Conservation (phyloP, 371 early-diverging fungal species). For the Parasitella parasitica region DNA sequence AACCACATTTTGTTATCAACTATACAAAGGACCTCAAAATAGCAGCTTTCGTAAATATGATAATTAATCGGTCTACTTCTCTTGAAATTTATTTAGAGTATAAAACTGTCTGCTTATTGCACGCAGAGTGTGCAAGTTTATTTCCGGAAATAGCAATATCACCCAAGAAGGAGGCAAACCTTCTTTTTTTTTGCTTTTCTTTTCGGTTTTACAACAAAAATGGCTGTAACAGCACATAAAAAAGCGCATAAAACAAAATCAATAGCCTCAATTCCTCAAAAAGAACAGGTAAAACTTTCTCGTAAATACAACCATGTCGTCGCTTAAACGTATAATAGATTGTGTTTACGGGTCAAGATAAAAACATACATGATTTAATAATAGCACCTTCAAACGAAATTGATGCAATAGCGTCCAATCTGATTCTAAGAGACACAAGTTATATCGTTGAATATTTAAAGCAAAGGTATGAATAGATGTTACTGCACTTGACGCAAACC, state of each 20-base stretch:
- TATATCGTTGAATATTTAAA: conserved; percentile 23
- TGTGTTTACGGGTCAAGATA: conserved; percentile 15
- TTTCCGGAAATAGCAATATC: too few species aligned
- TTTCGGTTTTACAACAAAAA: neutral
- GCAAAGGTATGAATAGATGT: conserved; percentile 16
- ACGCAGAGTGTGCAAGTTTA: too few species aligned
- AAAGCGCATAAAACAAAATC: conserved; percentile 1
- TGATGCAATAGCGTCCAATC: conserved; percentile 6
- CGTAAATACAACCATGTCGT: too few species aligned
- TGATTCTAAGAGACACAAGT: conserved; percentile 20
- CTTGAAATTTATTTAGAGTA: too few species aligned
- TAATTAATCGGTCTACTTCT: too few species aligned
- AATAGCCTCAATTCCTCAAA: neutral
- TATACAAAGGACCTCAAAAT: too few species aligned
- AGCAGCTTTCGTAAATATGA: too few species aligned
- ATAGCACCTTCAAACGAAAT: conserved; percentile 21
- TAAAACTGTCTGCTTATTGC: too few species aligned
- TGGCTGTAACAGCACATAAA: conserved; percentile 5
- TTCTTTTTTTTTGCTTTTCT: neutral
- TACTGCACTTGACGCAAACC: neutral
- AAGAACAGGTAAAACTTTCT: conserved; percentile 15
- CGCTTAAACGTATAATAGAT: too few species aligned
- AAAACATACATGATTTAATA: conserved; percentile 13
- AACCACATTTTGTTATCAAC: too few species aligned
- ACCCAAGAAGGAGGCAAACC: neutral